Conservation (phyloP, 352 stramenopile species). For the Phytophthora pini region DNA sequence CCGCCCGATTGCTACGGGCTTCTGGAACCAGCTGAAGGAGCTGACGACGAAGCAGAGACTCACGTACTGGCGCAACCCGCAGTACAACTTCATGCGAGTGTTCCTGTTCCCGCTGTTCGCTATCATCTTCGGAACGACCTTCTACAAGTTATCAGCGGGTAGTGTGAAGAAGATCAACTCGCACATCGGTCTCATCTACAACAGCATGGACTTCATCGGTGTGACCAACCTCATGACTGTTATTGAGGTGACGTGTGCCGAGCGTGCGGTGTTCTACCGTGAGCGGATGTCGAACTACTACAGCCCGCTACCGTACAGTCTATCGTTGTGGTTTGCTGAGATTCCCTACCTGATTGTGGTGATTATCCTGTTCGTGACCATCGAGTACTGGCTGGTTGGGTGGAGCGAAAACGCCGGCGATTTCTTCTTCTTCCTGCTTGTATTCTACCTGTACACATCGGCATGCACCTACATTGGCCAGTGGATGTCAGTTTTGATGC, state of each 20-base stretch:
- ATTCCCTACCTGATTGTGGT: constrained; percentile 64
- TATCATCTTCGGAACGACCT: constrained; percentile 22
- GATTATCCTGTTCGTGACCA: constrained; percentile 47
- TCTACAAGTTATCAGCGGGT: constrained; percentile 49
- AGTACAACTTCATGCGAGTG: constrained; percentile 2
- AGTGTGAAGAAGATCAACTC: constrained; percentile 55
- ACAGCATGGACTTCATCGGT: constrained; percentile 74
- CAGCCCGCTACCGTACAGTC: constrained; percentile 59
- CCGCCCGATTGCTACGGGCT: constrained; percentile 43
- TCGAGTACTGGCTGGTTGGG: constrained; percentile 71
- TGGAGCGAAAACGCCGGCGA: constrained; percentile 39
- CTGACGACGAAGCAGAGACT: constrained; percentile 46
- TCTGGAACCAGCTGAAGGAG: constrained; percentile 47
- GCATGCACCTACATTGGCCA: constrained; percentile 67
- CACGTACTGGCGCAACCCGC: constrained; percentile 51
- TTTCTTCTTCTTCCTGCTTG: constrained; percentile 43
- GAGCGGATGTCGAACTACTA: constrained; percentile 81
- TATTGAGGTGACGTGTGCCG: constrained; percentile 62
- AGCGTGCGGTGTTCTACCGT: constrained; percentile 70
- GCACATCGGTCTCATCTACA: constrained; percentile 71
- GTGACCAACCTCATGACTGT: constrained; percentile 71
- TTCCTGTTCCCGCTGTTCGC: not conserved
- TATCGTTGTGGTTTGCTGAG: constrained; percentile 68
- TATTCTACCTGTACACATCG: constrained; percentile 68
- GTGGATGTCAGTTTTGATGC: constrained; percentile 74